These are phyloP conservation scores for Leptographium wingfieldii DNA, from an alignment of 2,329 filamentous ascomycete species.

Conservation along the genomic window DNA sequence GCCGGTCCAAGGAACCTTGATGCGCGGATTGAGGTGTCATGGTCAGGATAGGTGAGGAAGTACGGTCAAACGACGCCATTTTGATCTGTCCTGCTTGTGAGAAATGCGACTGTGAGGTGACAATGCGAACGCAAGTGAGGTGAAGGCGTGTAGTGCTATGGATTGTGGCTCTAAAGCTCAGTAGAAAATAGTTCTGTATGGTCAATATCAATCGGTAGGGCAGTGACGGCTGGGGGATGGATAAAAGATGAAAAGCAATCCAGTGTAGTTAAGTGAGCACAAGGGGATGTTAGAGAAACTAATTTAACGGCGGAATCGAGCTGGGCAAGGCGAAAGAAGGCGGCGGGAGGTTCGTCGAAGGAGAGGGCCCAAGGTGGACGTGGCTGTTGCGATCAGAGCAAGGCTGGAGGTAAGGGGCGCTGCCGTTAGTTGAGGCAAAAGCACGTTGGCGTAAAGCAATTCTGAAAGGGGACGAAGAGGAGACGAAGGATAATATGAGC, in stretches of 20 bases:
- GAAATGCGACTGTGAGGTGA: not conserved
- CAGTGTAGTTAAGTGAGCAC: not conserved
- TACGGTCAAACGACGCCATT: conserved; percentile 33
- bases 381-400: not conserved
- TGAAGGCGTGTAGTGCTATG: not conserved
- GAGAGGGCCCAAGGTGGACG: not conserved
- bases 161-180: not conserved
- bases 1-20: conserved; percentile 27
- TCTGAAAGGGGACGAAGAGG: not conserved
- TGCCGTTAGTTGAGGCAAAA: not conserved
- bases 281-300: not conserved
- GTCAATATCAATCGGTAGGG: not conserved
- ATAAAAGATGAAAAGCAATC: not conserved
- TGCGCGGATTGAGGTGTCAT: conserved; percentile 31
- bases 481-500: not conserved
- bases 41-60: conserved; percentile 34
- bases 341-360: not conserved
- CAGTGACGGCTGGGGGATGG: not conserved
- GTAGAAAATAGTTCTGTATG: not conserved
- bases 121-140: not conserved
- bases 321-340: not conserved
- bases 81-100: conserved; percentile 6
- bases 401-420: not conserved
- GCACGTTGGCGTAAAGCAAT: not conserved
- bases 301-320: not conserved